Conservation (phyloP, 2,329 filamentous ascomycete genomes). For the Sporothrix pallida region DNA sequence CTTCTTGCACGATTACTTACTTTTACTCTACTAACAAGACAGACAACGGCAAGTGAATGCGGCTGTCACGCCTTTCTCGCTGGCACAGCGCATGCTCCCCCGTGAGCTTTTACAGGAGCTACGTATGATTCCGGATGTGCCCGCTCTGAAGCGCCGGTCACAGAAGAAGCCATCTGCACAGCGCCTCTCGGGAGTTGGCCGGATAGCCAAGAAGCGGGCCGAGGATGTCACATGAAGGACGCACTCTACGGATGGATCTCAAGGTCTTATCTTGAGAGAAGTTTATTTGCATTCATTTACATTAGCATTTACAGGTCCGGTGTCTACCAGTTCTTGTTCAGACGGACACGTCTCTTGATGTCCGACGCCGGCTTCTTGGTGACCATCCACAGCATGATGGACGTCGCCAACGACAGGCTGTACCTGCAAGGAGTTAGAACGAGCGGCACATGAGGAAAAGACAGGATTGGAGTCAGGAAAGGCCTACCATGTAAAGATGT, state of each 20-base stretch:
- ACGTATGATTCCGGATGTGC: slow-evolving; percentile 68
- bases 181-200: neutral
- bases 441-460: slow-evolving; percentile 4
- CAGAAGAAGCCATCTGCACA: slow-evolving; percentile 5
- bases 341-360: slow-evolving; percentile 72
- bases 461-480: slow-evolving; percentile 43
- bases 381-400: slow-evolving; percentile 96
- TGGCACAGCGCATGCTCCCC: slow-evolving; percentile 83
- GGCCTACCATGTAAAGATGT: slow-evolving; percentile 93
- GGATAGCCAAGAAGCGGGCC: neutral
- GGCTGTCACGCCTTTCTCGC: slow-evolving; percentile 77
- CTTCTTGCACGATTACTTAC: neutral
- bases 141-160: slow-evolving; percentile 55
- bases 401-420: slow-evolving; percentile 79
- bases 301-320: neutral
- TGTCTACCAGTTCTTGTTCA: slow-evolving; percentile 75
- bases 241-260: neutral
- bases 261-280: slow-evolving; percentile 36
- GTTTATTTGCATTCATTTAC: slow-evolving; percentile 28
- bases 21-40: neutral
- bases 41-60: slow-evolving; percentile 76
- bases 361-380: slow-evolving; percentile 82
- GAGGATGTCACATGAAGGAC: slow-evolving; percentile 47
- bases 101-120: slow-evolving; percentile 83
- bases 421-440: slow-evolving; percentile 65